Base-by-base conservation (phyloP, 169 alveolate genomes). In the Eimeria falciformis region DNA sequence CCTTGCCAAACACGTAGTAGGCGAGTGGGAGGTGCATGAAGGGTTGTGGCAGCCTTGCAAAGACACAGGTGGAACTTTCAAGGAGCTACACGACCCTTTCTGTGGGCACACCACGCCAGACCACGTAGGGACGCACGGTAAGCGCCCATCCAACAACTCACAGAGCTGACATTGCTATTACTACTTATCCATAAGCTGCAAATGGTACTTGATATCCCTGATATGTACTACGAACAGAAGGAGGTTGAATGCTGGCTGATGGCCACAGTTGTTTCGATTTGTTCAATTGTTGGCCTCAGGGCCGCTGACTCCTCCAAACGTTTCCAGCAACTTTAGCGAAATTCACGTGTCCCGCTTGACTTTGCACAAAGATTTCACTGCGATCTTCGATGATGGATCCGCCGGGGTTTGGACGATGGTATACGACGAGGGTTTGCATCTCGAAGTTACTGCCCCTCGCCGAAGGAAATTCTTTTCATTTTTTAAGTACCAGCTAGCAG, bases 31-130 rank as follows among this genome's bases (percentile, higher is more conserved):
- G 58, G 14, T 58, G 18, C 47, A 55, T 3, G 90, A 55, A 23
- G 90, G 90, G 5, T 56, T 82, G 33, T 82, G 90, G 90, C 90
- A 27, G 62, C 77, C 90, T n/a, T 68, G 79, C n/a, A 6, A 27
- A 21, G 50, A 62, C 37, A 12, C n/a, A 9, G 37, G 2, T 46
- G 89, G 68, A 47, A 29, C 25, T 23, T 23, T 43, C n/a, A 56
- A 25, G 73, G 88, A n/a, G 23, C 29, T 33, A 7, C 90, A 82
- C 56, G 90, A 82, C 78, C 90, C 90, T 7, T 56, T 25, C 58
- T 82, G 90, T 43, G 90, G 90, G n/a, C 65, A 56, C 62, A 7
- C 14, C 65, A 45, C 56, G 23, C 90, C 90, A 5, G 90, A 82
- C 62, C 9, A n/a, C 12, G 25, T 40, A 29, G 75, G 50, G 45